Evolutionary conservation across 148 eudicot genomes (phyloP).

Genomic region (Diospyros kaki): DNA sequence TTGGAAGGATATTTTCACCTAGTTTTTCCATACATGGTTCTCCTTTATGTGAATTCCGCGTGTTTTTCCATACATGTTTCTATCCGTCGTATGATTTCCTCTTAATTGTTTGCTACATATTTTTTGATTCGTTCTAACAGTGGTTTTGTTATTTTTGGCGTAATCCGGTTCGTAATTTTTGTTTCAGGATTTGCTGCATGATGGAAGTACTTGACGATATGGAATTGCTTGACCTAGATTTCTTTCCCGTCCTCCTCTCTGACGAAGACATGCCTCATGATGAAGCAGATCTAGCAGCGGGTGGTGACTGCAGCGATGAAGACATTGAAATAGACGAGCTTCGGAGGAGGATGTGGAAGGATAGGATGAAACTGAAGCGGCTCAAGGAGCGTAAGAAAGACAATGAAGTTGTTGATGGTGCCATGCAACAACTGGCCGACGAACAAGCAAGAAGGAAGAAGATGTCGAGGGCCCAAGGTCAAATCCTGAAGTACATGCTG

Average conservation of each 20-base stretch:
- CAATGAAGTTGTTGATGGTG: constrained; percentile 40
- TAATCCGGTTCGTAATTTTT: constrained; percentile 2
- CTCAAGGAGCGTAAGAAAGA: constrained; percentile 48
- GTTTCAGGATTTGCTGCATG: neutral
- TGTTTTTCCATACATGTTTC: neutral
- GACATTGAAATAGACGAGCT: constrained; percentile 74
- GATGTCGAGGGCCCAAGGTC: constrained; percentile 72
- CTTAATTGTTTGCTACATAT: neutral
- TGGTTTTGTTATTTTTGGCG: neutral
- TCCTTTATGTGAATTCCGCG: neutral
- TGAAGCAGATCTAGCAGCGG: constrained; percentile 24
- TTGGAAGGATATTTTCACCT: neutral
- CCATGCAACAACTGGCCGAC: constrained; percentile 43
- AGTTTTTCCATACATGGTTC: neutral
- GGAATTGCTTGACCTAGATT: constrained; percentile 45
- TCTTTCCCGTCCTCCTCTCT: constrained; percentile 30
- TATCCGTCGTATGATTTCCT: too few relatives aligned
- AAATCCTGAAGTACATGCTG: constrained; percentile 66
- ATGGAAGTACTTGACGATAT: constrained; percentile 59
- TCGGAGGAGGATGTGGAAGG: constrained; percentile 74
- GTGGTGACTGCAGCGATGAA: constrained; percentile 58
- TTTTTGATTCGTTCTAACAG: neutral
- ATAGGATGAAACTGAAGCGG: constrained; percentile 60
- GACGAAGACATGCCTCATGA: constrained; percentile 29
- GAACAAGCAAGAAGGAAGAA: constrained; percentile 69